phyloP scores from a whole-genome alignment of 129 eudicot genomes.

The Helianthus tuberosus region DNA sequence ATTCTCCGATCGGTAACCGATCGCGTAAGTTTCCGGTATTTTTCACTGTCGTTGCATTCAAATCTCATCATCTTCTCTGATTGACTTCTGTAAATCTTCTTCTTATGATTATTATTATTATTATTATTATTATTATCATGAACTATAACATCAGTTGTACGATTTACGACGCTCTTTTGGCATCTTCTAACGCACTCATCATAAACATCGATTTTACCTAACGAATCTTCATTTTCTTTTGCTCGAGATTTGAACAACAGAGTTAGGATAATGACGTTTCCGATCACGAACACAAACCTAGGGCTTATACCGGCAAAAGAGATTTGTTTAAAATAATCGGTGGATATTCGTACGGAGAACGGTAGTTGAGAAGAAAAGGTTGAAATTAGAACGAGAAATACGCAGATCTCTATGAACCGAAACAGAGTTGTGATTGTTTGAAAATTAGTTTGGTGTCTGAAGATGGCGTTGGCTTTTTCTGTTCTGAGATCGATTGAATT shows the following conservation, averaged over 20 bases:
- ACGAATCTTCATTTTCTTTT: slow-evolving; percentile 9
- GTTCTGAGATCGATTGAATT: slow-evolving; percentile 52
- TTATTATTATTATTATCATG: neutral
- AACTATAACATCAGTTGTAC: neutral
- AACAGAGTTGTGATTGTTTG: slow-evolving; percentile 52
- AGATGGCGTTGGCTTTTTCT: slow-evolving; percentile 62
- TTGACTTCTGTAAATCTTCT: slow-evolving; percentile 37
- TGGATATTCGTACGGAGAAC: slow-evolving; percentile 38
- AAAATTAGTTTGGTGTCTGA: slow-evolving; percentile 31
- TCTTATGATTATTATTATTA: too few species aligned
- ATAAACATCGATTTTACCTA: slow-evolving; percentile 34
- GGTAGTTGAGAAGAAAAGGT: slow-evolving; percentile 53
- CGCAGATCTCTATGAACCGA: slow-evolving; percentile 50
- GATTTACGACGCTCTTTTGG: slow-evolving; percentile 23
- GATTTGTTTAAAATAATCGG: slow-evolving; percentile 40
- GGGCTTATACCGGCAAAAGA: slow-evolving; percentile 49
- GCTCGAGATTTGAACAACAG: slow-evolving; percentile 52
- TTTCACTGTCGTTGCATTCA: neutral
- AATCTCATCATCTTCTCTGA: slow-evolving; percentile 21
- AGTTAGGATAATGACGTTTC: slow-evolving; percentile 63
- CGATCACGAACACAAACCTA: slow-evolving; percentile 62
- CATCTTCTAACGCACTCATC: slow-evolving; percentile 52
- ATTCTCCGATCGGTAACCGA: slow-evolving; percentile 44
- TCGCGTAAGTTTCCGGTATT: slow-evolving; percentile 38
- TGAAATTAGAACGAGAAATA: slow-evolving; percentile 46